Conservation (phyloP, 2,329 filamentous ascomycete genomes). For the Xylariomycetidae sp. region DNA sequence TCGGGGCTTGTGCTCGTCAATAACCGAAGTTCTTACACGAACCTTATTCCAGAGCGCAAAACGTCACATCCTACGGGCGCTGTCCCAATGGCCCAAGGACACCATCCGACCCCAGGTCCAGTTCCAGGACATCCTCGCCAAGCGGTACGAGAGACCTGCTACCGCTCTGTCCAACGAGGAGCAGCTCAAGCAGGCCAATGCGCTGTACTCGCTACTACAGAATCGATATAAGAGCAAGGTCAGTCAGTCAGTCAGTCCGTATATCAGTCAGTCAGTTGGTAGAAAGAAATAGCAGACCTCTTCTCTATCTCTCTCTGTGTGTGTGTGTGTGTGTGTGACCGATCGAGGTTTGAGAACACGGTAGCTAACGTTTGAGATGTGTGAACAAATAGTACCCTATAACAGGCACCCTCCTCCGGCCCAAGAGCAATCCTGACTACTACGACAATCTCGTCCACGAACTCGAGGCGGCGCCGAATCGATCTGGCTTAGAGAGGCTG, state of each 20-base stretch:
- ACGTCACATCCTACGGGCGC: slow-evolving; percentile 44
- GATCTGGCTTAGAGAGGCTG: slow-evolving; percentile 49
- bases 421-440: slow-evolving; percentile 60
- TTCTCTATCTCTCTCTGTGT: no score
- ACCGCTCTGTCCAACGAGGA: slow-evolving; percentile 36
- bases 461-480: slow-evolving; percentile 57
- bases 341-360: no score
- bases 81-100: slow-evolving; percentile 60
- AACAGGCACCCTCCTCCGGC: slow-evolving; percentile 47
- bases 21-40: no score
- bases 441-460: slow-evolving; percentile 58
- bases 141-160: slow-evolving; percentile 34
- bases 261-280: no score
- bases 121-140: slow-evolving; percentile 51
- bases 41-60: slow-evolving; percentile 44
- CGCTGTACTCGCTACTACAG: slow-evolving; percentile 53
- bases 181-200: slow-evolving; percentile 54
- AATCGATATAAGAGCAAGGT: slow-evolving; percentile 56
- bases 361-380: no score
- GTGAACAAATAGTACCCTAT: slow-evolving; percentile 45
- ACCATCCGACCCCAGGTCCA: slow-evolving; percentile 58
- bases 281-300: no score
- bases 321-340: no score
- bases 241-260: no score
- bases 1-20: no score